A percentile compares a stretch with the other conserved stretches of the same genome.
These are phyloP conservation scores for Xylaria longipes DNA, from an alignment of 495 filamentous ascomycete species.

Conservation along the genomic window DNA sequence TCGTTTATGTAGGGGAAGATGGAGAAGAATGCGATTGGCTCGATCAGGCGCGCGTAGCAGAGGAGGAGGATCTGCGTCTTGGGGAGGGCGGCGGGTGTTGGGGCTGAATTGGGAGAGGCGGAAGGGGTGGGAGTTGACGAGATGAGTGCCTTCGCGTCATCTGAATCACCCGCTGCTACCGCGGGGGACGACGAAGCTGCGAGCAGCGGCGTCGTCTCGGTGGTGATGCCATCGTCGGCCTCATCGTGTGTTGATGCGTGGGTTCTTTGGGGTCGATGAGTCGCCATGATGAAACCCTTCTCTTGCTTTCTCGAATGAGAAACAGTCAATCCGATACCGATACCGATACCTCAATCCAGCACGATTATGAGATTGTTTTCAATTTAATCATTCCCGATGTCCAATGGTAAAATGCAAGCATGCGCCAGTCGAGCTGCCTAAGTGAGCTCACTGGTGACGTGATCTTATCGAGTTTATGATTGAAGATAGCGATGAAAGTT, in stretches of 20 bases:
- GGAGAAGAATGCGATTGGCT: conserved; percentile 75
- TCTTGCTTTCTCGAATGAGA: background rate
- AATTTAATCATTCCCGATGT: background rate
- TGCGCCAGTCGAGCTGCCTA: background rate
- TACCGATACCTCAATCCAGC: background rate
- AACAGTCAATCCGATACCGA: background rate
- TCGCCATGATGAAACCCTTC: conserved; percentile 12
- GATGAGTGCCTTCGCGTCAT: conserved; percentile 27
- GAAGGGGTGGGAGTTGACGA: background rate
- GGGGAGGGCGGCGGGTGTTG: conserved; percentile 55
- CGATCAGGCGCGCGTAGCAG: conserved; percentile 71
- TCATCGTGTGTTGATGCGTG: background rate
- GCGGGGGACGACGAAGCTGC: conserved; percentile 29
- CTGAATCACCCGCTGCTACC: conserved; percentile 24
- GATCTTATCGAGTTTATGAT: background rate
- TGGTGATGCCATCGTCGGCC: conserved; percentile 20
- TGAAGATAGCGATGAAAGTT: background rate
- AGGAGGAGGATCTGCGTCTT: conserved; percentile 66
- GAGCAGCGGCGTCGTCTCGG: conserved; percentile 48
- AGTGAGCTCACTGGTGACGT: background rate
- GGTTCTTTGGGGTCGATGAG: background rate
- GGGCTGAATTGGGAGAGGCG: conserved; percentile 33
- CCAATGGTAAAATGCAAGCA: background rate
- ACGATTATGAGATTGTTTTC: background rate
- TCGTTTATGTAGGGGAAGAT: conserved; percentile 78